phyloP scores from a whole-genome alignment of 805 yeast species.

The Metschnikowia amazonensis region DNA sequence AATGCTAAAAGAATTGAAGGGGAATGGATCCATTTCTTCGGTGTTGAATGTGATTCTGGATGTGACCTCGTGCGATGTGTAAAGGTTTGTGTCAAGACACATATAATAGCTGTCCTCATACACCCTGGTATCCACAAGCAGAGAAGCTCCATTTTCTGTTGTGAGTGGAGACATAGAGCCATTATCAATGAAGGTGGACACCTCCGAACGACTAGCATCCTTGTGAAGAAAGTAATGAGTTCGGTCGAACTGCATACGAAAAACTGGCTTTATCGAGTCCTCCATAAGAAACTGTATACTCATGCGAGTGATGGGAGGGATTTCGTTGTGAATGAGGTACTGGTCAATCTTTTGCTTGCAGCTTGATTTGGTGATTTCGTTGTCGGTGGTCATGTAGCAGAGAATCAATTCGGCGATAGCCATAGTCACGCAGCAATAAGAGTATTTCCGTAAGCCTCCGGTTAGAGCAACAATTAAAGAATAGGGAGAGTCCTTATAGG shows the following conservation, averaged over 20 bases:
- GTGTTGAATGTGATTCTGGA: conserved; percentile 17
- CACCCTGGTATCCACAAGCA: conserved; percentile 14
- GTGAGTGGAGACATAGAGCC: conserved; percentile 11
- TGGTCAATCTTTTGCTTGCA: conserved; percentile 18
- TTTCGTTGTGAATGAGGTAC: conserved; percentile 20
- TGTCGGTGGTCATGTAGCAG: conserved; percentile 5
- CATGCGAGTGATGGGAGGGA: conserved; percentile 23
- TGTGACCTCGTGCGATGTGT: conserved; percentile 27
- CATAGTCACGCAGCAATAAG: conserved; percentile 39
- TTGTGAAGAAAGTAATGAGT: conserved; percentile 30
- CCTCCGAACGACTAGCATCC: conserved; percentile 15
- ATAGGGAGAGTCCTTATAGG: conserved; percentile 23
- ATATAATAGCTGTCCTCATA: conserved; percentile 34
- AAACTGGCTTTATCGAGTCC: conserved; percentile 26
- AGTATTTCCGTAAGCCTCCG: conserved; percentile 40
- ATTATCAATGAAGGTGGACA: conserved; percentile 5
- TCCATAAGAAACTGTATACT: conserved; percentile 29
- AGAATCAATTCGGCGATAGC: conserved; percentile 13
- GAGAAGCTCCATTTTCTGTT: conserved; percentile 5
- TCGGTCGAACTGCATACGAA: conserved; percentile 28
- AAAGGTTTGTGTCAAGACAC: conserved; percentile 30
- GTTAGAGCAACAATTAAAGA: conserved; percentile 35
- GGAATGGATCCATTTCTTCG: conserved; percentile 28
- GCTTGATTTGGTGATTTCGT: background rate
- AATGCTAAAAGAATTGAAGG: conserved; percentile 30